A percentile compares a stretch with the other conserved stretches of the same genome.
Conservation (phyloP, 2,329 filamentous ascomycete genomes). For the Pseudonectria foliicola region DNA sequence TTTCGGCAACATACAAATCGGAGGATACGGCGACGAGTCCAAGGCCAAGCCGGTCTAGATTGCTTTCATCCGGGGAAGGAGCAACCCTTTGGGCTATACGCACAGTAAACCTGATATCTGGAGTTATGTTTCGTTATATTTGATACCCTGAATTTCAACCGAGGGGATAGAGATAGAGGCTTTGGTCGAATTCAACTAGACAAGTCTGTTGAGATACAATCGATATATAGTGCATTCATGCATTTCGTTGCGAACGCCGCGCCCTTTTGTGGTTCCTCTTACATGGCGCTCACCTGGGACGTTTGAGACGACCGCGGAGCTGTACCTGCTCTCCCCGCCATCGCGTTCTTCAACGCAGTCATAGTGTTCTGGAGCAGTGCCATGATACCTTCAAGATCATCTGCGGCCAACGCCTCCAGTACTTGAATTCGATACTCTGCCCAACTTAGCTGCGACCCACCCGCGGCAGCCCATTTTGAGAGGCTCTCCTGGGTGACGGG, state of each 20-base stretch:
- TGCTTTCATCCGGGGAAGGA: too few species aligned
- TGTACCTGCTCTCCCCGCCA: constrained; percentile 21
- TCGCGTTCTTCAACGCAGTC: constrained; percentile 58
- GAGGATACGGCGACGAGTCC: constrained; percentile 51
- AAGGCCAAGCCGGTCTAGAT: constrained; percentile 26
- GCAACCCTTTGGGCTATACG: too few species aligned
- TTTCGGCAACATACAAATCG: constrained; percentile 43
- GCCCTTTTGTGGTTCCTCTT: too few species aligned
- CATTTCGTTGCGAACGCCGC: neutral
- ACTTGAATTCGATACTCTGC: constrained; percentile 70
- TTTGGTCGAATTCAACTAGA: constrained; percentile 25
- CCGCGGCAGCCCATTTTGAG: constrained; percentile 51
- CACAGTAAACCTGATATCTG: too few species aligned
- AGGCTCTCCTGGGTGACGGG: constrained; percentile 66
- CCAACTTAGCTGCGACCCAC: constrained; percentile 62
- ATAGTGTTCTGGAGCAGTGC: constrained; percentile 75
- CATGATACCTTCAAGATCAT: constrained; percentile 58
- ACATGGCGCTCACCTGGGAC: constrained; percentile 2
- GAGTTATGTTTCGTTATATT: constrained; percentile 6
- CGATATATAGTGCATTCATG: neutral
- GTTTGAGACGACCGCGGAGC: constrained; percentile 13
- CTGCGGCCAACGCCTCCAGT: constrained; percentile 57
- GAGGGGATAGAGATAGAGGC: constrained; percentile 17
- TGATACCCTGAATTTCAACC: constrained; percentile 32
- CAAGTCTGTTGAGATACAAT: constrained; percentile 6